Base-by-base conservation (phyloP, 164 flowering plant species). In the Paratinospora sagittata region DNA sequence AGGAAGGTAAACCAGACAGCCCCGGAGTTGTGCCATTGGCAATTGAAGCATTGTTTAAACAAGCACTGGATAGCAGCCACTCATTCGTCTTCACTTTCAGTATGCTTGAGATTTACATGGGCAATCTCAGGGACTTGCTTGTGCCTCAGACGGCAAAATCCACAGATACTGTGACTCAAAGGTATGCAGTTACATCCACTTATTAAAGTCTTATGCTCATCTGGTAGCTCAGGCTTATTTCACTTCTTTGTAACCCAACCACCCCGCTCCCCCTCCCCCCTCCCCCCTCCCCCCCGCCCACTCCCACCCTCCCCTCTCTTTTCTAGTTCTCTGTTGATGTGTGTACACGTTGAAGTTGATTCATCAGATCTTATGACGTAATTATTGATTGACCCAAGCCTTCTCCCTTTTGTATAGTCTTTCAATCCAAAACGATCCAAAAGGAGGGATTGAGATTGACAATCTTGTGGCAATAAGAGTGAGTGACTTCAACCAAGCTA, bases 81-180 rank as follows among this genome's bases (percentile, higher is more conserved):
- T 23, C 79, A 24, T 78, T 84, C 74, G 60, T 74, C 27, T 74
- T 88, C 75, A 80, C 75, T 72, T 85, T 85, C 83, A 88, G 92
- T 75, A 88, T 88, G 92, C 82, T 88, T 63, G 92, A 88, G 76
- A 84, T 86, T 69, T 88, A 88, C 81, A 52, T 88, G 79, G 90
- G 92, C 69, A 78, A 80, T 74, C 85, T 88, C 65, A 85, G 79
- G 67, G 92, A 88, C 75, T 70, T 88, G 76, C 88, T 88, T 11
- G 73, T 79, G 26, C 86, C 91, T 69, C 84, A 69, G 68, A 78
- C 76, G 34, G 68, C 72, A 73, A 82, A 75, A 74, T 21, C 79
- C 62, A 78, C 72, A 21, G 73, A 83, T 78, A 78, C 79, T 33
- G 41, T 77, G 71, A 82, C 86, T 71, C 82, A 83, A 65, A 70